Base-by-base conservation (phyloP, 2,329 filamentous ascomycete genomes). In the Calycina herbarum region DNA sequence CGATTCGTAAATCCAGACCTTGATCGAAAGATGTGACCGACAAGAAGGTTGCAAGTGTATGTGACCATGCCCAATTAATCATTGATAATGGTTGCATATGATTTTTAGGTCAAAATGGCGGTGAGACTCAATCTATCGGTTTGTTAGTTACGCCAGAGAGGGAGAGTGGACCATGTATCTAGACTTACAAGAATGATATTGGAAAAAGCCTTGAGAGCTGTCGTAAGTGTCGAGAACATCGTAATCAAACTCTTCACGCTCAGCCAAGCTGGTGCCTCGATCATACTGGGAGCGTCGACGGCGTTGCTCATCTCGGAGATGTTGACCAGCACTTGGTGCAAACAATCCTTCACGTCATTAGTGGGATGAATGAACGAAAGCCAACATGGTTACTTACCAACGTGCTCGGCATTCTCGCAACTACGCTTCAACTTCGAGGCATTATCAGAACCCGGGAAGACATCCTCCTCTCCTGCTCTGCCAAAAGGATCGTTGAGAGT, bases 351-450 rank as follows among this genome's bases (percentile, higher is more conserved):
- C 13, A 61, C n/a, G 45, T 27, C 63, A 40, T 72, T n/a, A 69
- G 66, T 29, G 54, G 48, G n/a, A 13, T 42, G 2, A 5, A 38
- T 38, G 35, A 5, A 38, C 8, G 5, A 2, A 11, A 40, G 64
- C 61, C 35, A 62, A 13, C 17, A n/a, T 61, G 11, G 40, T n/a
- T 64, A 83, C 89, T 77, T 76, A 87, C 93, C 93, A 71, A 94
- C 87, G 74, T 92, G 89, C 75, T 93, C 90, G 1, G 93, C 93
- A 76, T 95, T 96, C 76, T 96, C 91, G 67, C 91, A 90, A 71
- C 91, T 95, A 67, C 93, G 86, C 79, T 93, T 90, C 83, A 95
- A 89, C 80, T 97, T 97, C 0, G 90, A 91, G 64, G 88, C 85
- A 74, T 97, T 97, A 79, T 97, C 92, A 0, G 92, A 89, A 1